A percentile compares a stretch with the other conserved stretches of the same genome.
Conservation (phyloP, 192 early-diverging fungal genomes). For the Geranomyces michiganensis region DNA sequence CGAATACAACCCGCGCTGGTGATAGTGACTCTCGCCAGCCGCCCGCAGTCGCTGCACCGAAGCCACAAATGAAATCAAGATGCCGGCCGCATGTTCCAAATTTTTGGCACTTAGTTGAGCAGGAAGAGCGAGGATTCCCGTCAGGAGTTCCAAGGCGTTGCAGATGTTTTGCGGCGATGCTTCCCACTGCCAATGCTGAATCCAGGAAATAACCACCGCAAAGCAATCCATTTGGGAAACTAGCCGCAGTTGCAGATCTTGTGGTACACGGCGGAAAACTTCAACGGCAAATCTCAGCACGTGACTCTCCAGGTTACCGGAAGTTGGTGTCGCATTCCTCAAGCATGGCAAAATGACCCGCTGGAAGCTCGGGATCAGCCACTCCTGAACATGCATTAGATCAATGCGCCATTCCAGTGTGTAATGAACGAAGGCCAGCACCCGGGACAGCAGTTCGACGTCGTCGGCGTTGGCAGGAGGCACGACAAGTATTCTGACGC, state of each 20-base stretch:
- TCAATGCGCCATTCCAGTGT: not conserved
- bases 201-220: not conserved
- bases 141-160: slow-evolving; percentile 32
- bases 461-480: slow-evolving; percentile 39
- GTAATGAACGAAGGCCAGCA: slow-evolving; percentile 20
- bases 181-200: slow-evolving; percentile 10
- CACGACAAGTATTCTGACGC: slow-evolving; percentile 28
- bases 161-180: slow-evolving; percentile 20
- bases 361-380: slow-evolving; percentile 26
- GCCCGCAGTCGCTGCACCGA: slow-evolving; percentile 31
- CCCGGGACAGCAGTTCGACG: slow-evolving; percentile 23
- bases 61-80: slow-evolving; percentile 37
- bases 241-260: not conserved
- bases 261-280: not conserved
- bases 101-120: slow-evolving; percentile 20
- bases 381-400: slow-evolving; percentile 4
- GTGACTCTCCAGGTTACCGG: not conserved
- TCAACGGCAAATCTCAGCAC: not conserved
- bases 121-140: slow-evolving; percentile 19
- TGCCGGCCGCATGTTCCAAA: slow-evolving; percentile 15
- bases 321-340: not conserved
- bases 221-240: not conserved
- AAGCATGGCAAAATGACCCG: slow-evolving; percentile 23
- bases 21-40: slow-evolving; percentile 17
- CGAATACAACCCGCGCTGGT: slow-evolving; percentile 41